Conservation (phyloP, 1,284 basidiomycete species). For the Microbotryum saponariae region DNA sequence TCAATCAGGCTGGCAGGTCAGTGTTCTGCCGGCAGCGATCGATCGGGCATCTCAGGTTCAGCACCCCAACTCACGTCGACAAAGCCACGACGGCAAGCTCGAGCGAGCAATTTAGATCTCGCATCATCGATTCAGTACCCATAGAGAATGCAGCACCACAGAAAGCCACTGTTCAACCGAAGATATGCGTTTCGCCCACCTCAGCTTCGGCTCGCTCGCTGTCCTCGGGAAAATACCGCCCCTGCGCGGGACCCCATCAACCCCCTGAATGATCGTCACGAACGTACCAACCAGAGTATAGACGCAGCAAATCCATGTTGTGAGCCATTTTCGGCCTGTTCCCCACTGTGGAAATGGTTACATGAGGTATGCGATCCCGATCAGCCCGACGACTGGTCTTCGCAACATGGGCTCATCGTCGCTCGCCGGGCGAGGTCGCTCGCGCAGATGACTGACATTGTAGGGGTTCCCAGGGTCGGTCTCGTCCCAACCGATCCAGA, state of each 20-base stretch:
- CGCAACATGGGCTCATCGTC: neutral
- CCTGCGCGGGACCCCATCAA: neutral
- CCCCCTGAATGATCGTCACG: neutral
- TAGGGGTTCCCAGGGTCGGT: conserved; percentile 27
- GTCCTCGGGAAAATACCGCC: no score
- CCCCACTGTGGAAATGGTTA: conserved; percentile 12
- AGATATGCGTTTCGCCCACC: no score
- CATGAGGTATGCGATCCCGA: neutral
- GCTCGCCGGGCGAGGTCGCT: no score
- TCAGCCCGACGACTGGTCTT: no score
- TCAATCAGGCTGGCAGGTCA: neutral
- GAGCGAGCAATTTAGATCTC: conserved; percentile 13
- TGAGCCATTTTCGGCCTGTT: conserved; percentile 23
- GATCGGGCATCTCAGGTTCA: neutral
- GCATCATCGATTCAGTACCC: conserved; percentile 21
- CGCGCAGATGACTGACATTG: conserved; percentile 11
- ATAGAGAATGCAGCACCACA: conserved; percentile 21
- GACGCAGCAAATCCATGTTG: conserved; percentile 14
- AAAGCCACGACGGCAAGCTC: conserved; percentile 23
- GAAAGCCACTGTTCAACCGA: conserved; percentile 4
- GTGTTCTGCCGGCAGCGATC: no score
- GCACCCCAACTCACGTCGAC: conserved; percentile 15
- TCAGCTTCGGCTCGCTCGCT: no score
- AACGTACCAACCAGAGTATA: conserved; percentile 12
- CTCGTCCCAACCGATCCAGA: conserved; percentile 30